Base-by-base conservation (phyloP, 202 grass and related monocot species). In the Zoysia matrella region DNA sequence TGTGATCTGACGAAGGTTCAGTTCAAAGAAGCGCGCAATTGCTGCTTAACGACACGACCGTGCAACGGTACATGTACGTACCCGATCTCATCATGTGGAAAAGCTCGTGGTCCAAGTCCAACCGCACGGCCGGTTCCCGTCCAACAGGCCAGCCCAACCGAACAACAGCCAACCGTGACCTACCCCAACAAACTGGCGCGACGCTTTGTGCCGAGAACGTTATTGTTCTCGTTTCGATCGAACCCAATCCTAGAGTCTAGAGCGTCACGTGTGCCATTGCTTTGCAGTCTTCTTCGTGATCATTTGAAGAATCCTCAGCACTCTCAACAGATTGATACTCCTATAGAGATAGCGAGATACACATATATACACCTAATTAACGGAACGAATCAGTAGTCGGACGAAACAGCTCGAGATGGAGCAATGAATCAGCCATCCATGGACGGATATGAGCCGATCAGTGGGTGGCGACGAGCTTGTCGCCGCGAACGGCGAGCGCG, bases 401-500 rank as follows among this genome's bases (percentile, higher is more conserved):
- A 57, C 4, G 54, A 57, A 57, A 57, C 14, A 15, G 6, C 1
- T 56, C 4, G 14, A 57, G 5, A 16, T 57, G 54, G 54, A 15
- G 52, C 52, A 14, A 54, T 14, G 3, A 10, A 52, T 52, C 8
- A 11, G 9, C 3, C 7, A 8, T 50, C 9, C 22, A 22, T 22
- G 22, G 22, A 22, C 22, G 22, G 22, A 22, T 22, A 22, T 22
- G 22, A 22, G 22, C 6, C 7, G 4, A 11, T 73, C 52, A 82
- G 52, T 89, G 82, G 60, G 61, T 74, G 3, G 88, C 88, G 43
- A 86, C 42, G 63, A 90, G 83, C 2, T 74, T 46, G 8, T 52
- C 55, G 39, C 90, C 90, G 47, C 87, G 90, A 10, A 52, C 66
- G 2, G 96, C 96, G 51, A 98, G 96, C 42, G 90, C 92, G 10